phyloP scores from a whole-genome alignment of 2,329 filamentous ascomycete genomes.

The Microdochium trichocladiopsis region DNA sequence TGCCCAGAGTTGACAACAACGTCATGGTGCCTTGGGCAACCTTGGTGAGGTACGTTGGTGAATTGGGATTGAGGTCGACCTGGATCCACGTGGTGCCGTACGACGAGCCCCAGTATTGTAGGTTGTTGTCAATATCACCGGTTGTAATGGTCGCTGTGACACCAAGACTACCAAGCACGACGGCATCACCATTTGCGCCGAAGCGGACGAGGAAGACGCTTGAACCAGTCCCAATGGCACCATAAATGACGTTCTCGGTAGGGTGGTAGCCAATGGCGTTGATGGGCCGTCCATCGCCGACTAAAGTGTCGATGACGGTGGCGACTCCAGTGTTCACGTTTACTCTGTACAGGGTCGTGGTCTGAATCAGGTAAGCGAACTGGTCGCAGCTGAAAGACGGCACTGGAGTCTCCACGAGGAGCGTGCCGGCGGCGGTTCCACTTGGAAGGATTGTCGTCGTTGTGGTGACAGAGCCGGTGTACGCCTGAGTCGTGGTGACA shows the following conservation, averaged over 20 bases:
- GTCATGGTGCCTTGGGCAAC: background rate
- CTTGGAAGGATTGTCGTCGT: constrained; percentile 6
- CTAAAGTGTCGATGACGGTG: background rate
- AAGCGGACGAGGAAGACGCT: background rate
- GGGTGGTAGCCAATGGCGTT: constrained; percentile 1
- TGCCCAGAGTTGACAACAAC: background rate
- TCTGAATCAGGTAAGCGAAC: background rate
- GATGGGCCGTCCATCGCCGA: background rate
- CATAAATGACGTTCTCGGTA: background rate
- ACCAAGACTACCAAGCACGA: background rate
- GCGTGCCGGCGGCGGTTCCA: constrained; percentile 4
- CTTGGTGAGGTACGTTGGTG: background rate
- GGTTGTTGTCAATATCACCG: background rate
- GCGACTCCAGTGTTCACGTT: background rate
- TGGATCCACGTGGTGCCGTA: background rate
- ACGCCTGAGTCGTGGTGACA: background rate
- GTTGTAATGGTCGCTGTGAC: background rate
- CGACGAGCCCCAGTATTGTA: background rate
- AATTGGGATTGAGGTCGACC: background rate
- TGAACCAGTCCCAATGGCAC: background rate
- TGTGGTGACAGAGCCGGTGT: background rate
- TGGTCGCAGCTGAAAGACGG: background rate
- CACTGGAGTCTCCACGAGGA: constrained; percentile 4
- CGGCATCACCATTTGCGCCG: background rate
- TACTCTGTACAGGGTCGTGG: background rate